Percentiles rank a stretch among this genome's conserved stretches.
phyloP scores from a whole-genome alignment of 352 stramenopile species.

The Pythium biforme region DNA sequence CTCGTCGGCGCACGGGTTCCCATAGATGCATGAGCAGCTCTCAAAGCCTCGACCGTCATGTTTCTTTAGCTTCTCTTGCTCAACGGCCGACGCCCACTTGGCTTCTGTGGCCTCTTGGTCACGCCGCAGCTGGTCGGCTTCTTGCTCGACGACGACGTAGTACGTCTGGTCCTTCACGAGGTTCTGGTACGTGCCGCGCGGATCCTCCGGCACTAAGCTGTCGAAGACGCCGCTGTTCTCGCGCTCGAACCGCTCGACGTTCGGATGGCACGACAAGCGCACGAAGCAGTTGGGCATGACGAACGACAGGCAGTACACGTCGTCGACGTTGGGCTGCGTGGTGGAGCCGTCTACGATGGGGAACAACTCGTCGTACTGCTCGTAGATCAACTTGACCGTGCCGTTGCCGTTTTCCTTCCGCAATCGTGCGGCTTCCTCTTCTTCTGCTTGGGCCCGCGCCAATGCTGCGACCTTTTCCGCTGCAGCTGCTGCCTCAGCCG shows the following conservation, averaged over 20 bases:
- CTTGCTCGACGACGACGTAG: slow-evolving; percentile 83
- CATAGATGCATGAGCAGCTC: slow-evolving; percentile 87
- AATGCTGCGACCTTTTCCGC: background rate
- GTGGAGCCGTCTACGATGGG: slow-evolving; percentile 73
- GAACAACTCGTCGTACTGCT: slow-evolving; percentile 88
- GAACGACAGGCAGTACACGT: slow-evolving; percentile 87
- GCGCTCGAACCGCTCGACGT: slow-evolving; percentile 48
- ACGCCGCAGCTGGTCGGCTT: slow-evolving; percentile 59
- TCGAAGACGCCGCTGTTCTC: slow-evolving; percentile 53
- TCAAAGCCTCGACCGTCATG: slow-evolving; percentile 74
- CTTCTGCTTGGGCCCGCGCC: background rate
- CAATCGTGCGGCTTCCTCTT: slow-evolving; percentile 32
- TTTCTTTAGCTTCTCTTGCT: slow-evolving; percentile 37
- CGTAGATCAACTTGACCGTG: slow-evolving; percentile 78
- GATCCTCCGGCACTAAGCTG: slow-evolving; percentile 66
- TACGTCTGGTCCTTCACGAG: slow-evolving; percentile 71
- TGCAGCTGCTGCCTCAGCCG: slow-evolving; percentile 12
- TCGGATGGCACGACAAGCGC: slow-evolving; percentile 56
- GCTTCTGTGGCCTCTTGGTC: slow-evolving; percentile 64
- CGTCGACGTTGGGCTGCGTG: slow-evolving; percentile 73
- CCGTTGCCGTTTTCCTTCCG: slow-evolving; percentile 57
- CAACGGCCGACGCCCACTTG: slow-evolving; percentile 40
- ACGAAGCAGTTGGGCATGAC: slow-evolving; percentile 88
- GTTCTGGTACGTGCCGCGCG: slow-evolving; percentile 62
- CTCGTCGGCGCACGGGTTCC: slow-evolving; percentile 89